Percentiles rank a stretch among this genome's conserved stretches.
phyloP scores from a whole-genome alignment of 1,139 yeast species.

The Nakaseomyces glabratus region DNA sequence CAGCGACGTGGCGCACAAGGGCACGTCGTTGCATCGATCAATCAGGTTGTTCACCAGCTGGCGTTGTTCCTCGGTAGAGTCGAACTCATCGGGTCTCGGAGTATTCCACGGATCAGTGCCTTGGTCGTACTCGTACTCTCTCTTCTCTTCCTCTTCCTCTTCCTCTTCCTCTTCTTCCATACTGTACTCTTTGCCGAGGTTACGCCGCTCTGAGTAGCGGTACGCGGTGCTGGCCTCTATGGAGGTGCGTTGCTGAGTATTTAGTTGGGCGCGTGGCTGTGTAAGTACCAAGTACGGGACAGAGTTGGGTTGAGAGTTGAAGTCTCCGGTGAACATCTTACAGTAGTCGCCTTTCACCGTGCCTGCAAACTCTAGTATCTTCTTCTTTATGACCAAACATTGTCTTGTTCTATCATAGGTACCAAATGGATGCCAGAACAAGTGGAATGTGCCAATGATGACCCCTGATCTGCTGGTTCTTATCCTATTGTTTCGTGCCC shows the following conservation, averaged over 20 bases:
- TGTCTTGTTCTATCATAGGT: conserved; percentile 78
- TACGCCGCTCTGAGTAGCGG: conserved; percentile 40
- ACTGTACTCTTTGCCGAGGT: conserved; percentile 25
- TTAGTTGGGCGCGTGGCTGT: not conserved
- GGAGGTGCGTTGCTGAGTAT: not conserved
- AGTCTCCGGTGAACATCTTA: conserved; percentile 55
- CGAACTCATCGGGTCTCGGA: conserved; percentile 44
- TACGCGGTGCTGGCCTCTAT: conserved; percentile 6
- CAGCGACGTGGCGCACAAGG: conserved; percentile 50
- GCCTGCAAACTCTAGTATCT: conserved; percentile 40
- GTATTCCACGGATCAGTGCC: conserved; percentile 38
- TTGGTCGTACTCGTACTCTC: conserved; percentile 32
- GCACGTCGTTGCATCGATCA: conserved; percentile 42
- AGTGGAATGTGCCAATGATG: conserved; percentile 68
- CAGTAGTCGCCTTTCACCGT: conserved; percentile 29
- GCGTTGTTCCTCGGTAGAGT: conserved; percentile 39
- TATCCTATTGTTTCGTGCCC: conserved; percentile 25
- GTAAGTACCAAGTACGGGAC: conserved; percentile 33
- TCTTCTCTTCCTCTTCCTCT: conserved; percentile 36
- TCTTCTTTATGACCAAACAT: conserved; percentile 46
- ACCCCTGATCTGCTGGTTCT: conserved; percentile 39
- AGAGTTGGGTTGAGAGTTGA: conserved; percentile 65
- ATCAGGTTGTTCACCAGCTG: conserved; percentile 38
- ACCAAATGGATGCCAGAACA: conserved; percentile 88
- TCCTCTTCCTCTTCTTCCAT: conserved; percentile 17